Evolutionary conservation across 495 filamentous ascomycete genomes (phyloP), one percentile per base, ranked within the genome.

Genomic region (Hypoxylon lienhwacheense): DNA sequence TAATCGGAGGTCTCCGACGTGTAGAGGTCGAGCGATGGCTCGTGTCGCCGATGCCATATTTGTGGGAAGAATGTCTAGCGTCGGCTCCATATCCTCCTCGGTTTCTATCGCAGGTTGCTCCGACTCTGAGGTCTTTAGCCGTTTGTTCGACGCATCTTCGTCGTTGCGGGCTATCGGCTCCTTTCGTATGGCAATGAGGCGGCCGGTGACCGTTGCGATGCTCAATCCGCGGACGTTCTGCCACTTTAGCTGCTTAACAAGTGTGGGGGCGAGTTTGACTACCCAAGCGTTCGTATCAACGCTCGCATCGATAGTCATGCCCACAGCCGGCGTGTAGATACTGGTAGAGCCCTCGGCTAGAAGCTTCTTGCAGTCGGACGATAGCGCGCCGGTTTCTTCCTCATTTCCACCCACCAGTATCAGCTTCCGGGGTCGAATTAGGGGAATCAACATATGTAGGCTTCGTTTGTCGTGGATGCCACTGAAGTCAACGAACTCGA

Each of bases 221-320:
- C 90, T 90, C 5, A 97, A 74, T 4, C 86, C 90, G 55, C 85
- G 81, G 39, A 97, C 90, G 44, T 91, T 89, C 76, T 97, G 95
- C 93, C 95, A 97, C 65, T 88, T 89, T 16, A 99, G 74, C 17
- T 85, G 81, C 60, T 86, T 86, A 22, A 93, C 85, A 19, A 99
- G 81, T 31, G 79, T 73, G 51, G 91, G 88, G 47, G 87, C 89
- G 21, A 99, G 78, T 63, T 90, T 96, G 40, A 97, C 87, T 20
- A 86, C 85, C 93, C 93, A 99, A 16, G 93, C 92, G 66, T 97
- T 97, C 5, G 91, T 97, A 62, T 99, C 93, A 28, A 97, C 91
- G 59, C 91, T 96, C 10, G 92, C 93, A 67, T 97, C 84, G 39
- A 97, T 78, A 2, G 76, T 72, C 40, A 78, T 72, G 11, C 90